Evolutionary conservation across 257 asterid species (phyloP).

Genomic region (Nyctanthes arbortristis): DNA sequence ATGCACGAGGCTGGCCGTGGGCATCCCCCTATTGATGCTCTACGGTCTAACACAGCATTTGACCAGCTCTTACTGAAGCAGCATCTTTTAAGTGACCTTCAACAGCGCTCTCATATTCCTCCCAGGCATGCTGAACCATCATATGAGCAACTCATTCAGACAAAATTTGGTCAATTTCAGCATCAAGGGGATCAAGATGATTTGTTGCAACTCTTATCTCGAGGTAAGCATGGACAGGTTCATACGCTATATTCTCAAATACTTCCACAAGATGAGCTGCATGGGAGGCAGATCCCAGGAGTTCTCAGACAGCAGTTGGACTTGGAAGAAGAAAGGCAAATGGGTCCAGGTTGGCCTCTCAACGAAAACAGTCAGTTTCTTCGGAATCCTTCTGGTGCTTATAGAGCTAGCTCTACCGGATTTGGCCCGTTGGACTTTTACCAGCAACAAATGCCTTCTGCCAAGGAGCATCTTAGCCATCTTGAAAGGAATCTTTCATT

Average conservation of each 20-base stretch:
- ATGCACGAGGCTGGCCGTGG: slow-evolving; percentile 67
- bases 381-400: slow-evolving; percentile 53
- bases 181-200: slow-evolving; percentile 66
- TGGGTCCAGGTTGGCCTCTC: slow-evolving; percentile 62
- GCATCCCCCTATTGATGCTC: slow-evolving; percentile 66
- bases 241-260: slow-evolving; percentile 76
- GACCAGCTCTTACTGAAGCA: slow-evolving; percentile 77
- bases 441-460: slow-evolving; percentile 61
- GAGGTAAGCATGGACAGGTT: slow-evolving; percentile 73
- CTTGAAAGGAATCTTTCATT: slow-evolving; percentile 65
- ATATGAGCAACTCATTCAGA: slow-evolving; percentile 79
- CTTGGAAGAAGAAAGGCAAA: slow-evolving; percentile 80
- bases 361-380: slow-evolving; percentile 75
- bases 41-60: slow-evolving; percentile 59
- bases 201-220: slow-evolving; percentile 66
- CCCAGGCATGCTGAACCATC: slow-evolving; percentile 73
- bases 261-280: slow-evolving; percentile 74
- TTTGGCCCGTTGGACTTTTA: slow-evolving; percentile 63
- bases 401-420: slow-evolving; percentile 58
- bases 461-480: slow-evolving; percentile 71
- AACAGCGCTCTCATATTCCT: slow-evolving; percentile 65
- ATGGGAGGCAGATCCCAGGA: slow-evolving; percentile 74
- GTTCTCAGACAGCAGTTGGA: slow-evolving; percentile 78
- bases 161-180: slow-evolving; percentile 71
- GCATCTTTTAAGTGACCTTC: slow-evolving; percentile 72